phyloP scores from a whole-genome alignment of 768 basidiomycete genomes.

The Leccinellum rugosiceps region DNA sequence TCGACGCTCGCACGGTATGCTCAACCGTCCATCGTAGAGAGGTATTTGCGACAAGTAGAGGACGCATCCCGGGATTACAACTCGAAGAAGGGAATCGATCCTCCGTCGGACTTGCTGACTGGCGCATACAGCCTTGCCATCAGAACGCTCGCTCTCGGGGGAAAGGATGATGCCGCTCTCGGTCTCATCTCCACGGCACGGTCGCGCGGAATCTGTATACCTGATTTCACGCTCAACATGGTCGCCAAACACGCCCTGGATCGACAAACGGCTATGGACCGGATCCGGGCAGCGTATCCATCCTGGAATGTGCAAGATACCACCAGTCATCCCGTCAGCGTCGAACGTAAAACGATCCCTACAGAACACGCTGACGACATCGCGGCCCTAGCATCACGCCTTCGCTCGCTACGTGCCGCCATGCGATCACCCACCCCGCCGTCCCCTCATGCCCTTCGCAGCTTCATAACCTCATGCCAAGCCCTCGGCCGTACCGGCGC shows the following conservation, averaged over 20 bases:
- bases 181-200: no score
- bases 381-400: constrained; percentile 11
- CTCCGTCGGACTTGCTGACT: no score
- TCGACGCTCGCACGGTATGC: constrained; percentile 45
- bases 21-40: constrained; percentile 26
- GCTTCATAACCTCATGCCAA: constrained; percentile 11
- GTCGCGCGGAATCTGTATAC: no score
- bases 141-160: no score
- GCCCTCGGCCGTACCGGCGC: constrained; percentile 19
- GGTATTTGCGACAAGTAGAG: no score
- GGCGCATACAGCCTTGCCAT: no score
- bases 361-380: constrained; percentile 4
- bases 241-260: constrained; percentile 3
- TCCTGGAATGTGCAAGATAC: constrained; percentile 4
- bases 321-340: background rate
- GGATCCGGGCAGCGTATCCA: constrained; percentile 13
- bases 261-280: constrained; percentile 1
- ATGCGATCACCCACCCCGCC: constrained; percentile 23
- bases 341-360: background rate
- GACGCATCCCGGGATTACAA: no score
- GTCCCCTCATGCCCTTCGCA: constrained; percentile 12
- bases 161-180: no score
- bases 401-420: constrained; percentile 26
- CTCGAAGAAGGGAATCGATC: no score
- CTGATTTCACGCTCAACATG: no score